phyloP scores from a whole-genome alignment of 176 grass and related monocot genomes.

The Aegilops speltoides region DNA sequence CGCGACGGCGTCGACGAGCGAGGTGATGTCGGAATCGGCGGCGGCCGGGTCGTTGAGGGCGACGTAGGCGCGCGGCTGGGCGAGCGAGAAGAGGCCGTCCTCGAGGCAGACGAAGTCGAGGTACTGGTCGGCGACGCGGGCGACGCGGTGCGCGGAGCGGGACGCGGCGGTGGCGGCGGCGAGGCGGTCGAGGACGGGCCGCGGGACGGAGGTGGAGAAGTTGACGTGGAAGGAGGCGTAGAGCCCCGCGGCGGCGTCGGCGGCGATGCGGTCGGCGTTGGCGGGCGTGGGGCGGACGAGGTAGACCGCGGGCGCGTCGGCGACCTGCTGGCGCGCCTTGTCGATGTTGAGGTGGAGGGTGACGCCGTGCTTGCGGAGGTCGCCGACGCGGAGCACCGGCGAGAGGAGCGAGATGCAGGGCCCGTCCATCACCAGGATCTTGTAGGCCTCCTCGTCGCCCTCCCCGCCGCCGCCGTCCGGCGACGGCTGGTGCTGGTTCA shows the following conservation, averaged over 20 bases:
- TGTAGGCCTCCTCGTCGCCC: conserved; percentile 75
- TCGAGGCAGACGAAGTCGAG: conserved; percentile 91
- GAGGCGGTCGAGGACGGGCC: conserved; percentile 73
- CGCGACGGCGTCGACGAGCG: conserved; percentile 61
- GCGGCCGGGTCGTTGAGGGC: conserved; percentile 83
- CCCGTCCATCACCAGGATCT: conserved; percentile 91
- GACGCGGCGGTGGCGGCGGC: conserved; percentile 51
- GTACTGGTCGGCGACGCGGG: conserved; percentile 84
- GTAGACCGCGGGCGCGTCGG: conserved; percentile 81
- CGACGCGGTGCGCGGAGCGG: conserved; percentile 47
- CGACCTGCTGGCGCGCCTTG: conserved; percentile 65
- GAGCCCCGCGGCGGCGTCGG: conserved; percentile 71
- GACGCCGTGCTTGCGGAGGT: conserved; percentile 78
- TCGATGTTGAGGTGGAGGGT: conserved; percentile 84
- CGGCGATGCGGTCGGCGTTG: conserved; percentile 72
- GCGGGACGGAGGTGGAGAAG: conserved; percentile 83
- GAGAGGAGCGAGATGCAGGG: conserved; percentile 73
- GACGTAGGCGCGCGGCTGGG: conserved; percentile 73
- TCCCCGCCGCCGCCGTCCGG: conserved; percentile 21
- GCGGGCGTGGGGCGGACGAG: conserved; percentile 72
- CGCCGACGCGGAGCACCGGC: conserved; percentile 71
- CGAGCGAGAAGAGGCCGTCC: conserved; percentile 84
- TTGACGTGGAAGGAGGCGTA: conserved; percentile 89
- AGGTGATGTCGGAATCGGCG: conserved; percentile 67
- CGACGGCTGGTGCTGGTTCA: conserved; percentile 33